Evolutionary conservation across 371 early-diverging fungal genomes (phyloP).

Genomic region (Rhizomucor miehei): DNA sequence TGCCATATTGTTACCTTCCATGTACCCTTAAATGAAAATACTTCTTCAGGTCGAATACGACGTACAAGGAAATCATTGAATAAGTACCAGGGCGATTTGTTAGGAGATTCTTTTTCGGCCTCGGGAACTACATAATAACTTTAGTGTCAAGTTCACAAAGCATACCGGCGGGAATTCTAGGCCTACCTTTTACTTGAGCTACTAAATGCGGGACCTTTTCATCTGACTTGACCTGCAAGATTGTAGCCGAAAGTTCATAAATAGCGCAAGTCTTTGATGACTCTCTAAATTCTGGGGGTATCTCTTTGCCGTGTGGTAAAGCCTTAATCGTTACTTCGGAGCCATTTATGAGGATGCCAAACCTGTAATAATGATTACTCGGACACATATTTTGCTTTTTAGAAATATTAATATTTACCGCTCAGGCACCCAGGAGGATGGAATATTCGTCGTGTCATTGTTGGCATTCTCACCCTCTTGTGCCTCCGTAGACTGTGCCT

Average conservation of each 20-base stretch:
- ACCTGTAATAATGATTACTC: conserved; percentile 18
- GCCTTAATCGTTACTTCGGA: conserved; percentile 42
- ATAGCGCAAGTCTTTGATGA: conserved; percentile 44
- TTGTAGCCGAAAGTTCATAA: conserved; percentile 60
- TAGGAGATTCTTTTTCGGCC: conserved; percentile 25
- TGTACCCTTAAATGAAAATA: conserved; percentile 57
- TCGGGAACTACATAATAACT: conserved; percentile 23
- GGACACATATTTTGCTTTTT: neutral
- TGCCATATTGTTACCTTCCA: conserved; percentile 68
- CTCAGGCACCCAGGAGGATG: conserved; percentile 49
- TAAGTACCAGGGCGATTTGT: conserved; percentile 72
- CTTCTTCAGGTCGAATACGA: conserved; percentile 67
- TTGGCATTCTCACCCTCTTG: conserved; percentile 12
- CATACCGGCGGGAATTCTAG: too few relatives aligned
- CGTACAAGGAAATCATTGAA: conserved; percentile 95
- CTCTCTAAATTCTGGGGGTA: conserved; percentile 40
- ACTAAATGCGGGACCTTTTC: conserved; percentile 74
- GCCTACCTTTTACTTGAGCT: conserved; percentile 70
- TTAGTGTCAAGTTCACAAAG: conserved; percentile 1
- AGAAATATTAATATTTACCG: conserved; percentile 14
- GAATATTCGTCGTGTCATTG: conserved; percentile 8
- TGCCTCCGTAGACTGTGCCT: neutral
- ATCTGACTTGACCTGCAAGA: conserved; percentile 63
- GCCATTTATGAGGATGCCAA: conserved; percentile 52
- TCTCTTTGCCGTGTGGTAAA: conserved; percentile 38